A percentile compares a stretch with the other conserved stretches of the same genome.
phyloP scores from a whole-genome alignment of 2,329 filamentous ascomycete genomes.

The Nothophaeocryptopus gaeumannii region DNA sequence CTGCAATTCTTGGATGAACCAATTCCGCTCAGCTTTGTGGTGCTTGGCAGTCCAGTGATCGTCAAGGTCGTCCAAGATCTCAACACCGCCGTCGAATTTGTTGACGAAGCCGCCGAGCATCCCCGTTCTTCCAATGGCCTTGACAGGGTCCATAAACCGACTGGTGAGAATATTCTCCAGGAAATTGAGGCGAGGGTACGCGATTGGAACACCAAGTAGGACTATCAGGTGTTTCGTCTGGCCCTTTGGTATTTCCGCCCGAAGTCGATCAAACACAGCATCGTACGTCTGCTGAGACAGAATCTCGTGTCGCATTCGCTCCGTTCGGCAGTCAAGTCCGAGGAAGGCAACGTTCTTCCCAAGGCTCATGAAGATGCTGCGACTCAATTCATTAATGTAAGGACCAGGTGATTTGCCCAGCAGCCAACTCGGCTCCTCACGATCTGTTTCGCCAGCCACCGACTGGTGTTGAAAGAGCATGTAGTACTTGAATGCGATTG shows the following conservation, averaged over 20 bases:
- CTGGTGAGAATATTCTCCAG: slow-evolving; percentile 73
- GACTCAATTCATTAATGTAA: slow-evolving; percentile 82
- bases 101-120: slow-evolving; percentile 78
- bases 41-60: slow-evolving; percentile 97
- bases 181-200: slow-evolving; percentile 51
- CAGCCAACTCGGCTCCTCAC: slow-evolving; percentile 86
- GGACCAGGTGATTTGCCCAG: slow-evolving; percentile 76
- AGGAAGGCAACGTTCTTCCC: slow-evolving; percentile 77
- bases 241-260: slow-evolving; percentile 76
- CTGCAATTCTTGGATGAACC: slow-evolving; percentile 86
- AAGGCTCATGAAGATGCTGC: slow-evolving; percentile 80
- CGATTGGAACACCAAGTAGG: slow-evolving; percentile 68
- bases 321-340: slow-evolving; percentile 86
- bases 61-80: slow-evolving; percentile 87
- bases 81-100: slow-evolving; percentile 85
- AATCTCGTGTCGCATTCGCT: slow-evolving; percentile 80
- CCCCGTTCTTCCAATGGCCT: slow-evolving; percentile 79
- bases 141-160: slow-evolving; percentile 80
- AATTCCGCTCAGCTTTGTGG: slow-evolving; percentile 85
- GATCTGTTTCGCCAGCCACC: slow-evolving; percentile 73
- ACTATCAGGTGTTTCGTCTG: slow-evolving; percentile 89
- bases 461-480: slow-evolving; percentile 98
- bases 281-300: slow-evolving; percentile 79
- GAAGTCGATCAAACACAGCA: slow-evolving; percentile 79
- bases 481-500: slow-evolving; percentile 96